phyloP scores from a whole-genome alignment of 2,329 filamentous ascomycete genomes.

The Verticillium zaregamsianum region DNA sequence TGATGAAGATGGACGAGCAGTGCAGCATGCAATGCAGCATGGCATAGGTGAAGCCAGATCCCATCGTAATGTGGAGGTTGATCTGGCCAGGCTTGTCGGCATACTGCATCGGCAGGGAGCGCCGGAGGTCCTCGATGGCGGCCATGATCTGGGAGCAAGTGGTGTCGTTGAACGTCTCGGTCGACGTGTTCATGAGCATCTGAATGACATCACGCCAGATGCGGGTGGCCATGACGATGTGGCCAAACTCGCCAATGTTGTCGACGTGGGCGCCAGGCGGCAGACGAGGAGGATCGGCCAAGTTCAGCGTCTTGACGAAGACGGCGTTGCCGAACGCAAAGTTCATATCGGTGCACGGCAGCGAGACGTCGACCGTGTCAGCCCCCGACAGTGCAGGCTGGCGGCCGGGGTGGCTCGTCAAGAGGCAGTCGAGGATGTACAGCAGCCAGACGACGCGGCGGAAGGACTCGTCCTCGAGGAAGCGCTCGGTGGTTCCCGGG shows the following conservation, averaged over 20 bases:
- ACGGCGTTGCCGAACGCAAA: conserved; percentile 59
- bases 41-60: conserved; percentile 57
- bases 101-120: conserved; percentile 53
- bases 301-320: conserved; percentile 50
- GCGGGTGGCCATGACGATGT: conserved; percentile 56
- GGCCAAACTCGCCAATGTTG: conserved; percentile 58
- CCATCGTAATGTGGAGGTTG: conserved; percentile 60
- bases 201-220: conserved; percentile 59
- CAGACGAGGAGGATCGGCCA: conserved; percentile 32
- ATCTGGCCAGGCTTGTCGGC: conserved; percentile 59
- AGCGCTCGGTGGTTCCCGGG: conserved; percentile 49
- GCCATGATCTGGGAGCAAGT: conserved; percentile 46
- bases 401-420: conserved; percentile 58
- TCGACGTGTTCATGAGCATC: conserved; percentile 52
- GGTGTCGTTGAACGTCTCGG: conserved; percentile 49
- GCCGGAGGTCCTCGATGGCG: conserved; percentile 52
- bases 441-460: conserved; percentile 59
- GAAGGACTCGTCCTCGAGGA: conserved; percentile 57
- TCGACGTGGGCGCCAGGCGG: conserved; percentile 34
- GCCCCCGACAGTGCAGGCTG: conserved; percentile 51
- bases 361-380: conserved; percentile 50
- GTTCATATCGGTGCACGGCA: conserved; percentile 59
- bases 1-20: conserved; percentile 57
- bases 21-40: conserved; percentile 60
- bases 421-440: conserved; percentile 59